Evolutionary conservation across 148 eudicot species (phyloP).

Genomic region (Chenopodium suecicum): DNA sequence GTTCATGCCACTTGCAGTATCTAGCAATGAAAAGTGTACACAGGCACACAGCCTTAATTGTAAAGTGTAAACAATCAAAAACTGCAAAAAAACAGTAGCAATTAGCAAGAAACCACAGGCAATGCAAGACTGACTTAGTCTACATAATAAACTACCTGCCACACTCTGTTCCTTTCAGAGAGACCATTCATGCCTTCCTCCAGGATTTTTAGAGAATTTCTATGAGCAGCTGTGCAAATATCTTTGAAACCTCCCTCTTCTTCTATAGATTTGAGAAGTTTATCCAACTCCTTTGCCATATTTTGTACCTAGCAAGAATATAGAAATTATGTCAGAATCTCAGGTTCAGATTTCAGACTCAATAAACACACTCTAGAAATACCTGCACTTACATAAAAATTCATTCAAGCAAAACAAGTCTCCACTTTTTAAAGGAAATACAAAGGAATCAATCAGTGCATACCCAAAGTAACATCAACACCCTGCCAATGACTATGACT

Average conservation of each 20-base stretch:
- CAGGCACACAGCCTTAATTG: background rate
- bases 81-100: background rate
- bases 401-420: constrained; percentile 4
- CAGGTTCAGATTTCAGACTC: background rate
- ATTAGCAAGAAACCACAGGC: no score
- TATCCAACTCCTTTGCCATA: constrained; percentile 72
- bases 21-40: background rate
- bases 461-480: background rate
- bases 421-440: background rate
- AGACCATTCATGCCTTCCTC: constrained; percentile 56
- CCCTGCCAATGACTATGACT: background rate
- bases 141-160: constrained; percentile 45
- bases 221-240: constrained; percentile 50
- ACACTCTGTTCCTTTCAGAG: constrained; percentile 47
- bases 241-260: constrained; percentile 67
- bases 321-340: constrained; percentile 11
- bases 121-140: background rate
- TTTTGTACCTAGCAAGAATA: constrained; percentile 63
- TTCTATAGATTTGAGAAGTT: constrained; percentile 63
- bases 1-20: background rate
- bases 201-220: constrained; percentile 42
- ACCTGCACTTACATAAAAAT: background rate
- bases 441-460: constrained; percentile 8
- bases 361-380: background rate
- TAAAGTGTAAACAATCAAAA: background rate